Evolutionary conservation across 208 protist species (phyloP), one percentile per base, ranked within the genome.

Genomic region (Zelonia costaricensis): DNA sequence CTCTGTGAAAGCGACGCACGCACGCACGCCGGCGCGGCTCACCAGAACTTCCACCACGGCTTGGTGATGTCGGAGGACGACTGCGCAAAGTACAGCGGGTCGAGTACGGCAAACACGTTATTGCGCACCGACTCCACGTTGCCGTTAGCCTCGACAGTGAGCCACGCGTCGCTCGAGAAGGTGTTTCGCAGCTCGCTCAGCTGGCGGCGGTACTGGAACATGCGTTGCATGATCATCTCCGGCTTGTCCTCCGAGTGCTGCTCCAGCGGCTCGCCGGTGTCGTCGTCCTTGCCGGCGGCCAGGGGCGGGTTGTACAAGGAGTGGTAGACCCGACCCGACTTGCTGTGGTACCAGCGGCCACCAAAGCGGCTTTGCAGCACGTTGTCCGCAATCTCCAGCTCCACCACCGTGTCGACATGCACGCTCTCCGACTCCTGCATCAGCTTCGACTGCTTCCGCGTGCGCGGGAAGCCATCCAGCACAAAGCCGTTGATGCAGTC

Each of bases 301-400:
- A 86, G 85, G 8, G 97, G 95, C 13, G 95, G 95, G 74, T 91
- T 87, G 87, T 94, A 98, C 23, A 86, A 27, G 7, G 74, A 80
- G 82, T 98, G 91, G 56, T 98, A 98, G 39, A 89, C 80, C n/a
- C 97, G 82, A 1, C 94, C 94, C 20, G 80, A 92, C 16, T 44
- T 74, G 13, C 74, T 62, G 80, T 98, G 97, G 28, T 95, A 82
- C 75, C 81, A 95, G 33, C 84, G 71, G 9, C 92, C 88, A 10
- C 77, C 64, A 36, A 97, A 87, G 39, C 94, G 88, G 0, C 90
- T 74, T 38, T 84, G 68, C 13, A 97, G 64, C 27, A 85, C 76
- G 27, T 69, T 67, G 42, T 98, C 84, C 8, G 89, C 48, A 15
- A 97, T 64, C 40, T 75, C 81, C 27, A 95, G 60, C 68, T 85